Evolutionary conservation across 768 basidiomycete genomes (phyloP), one percentile per base, ranked within the genome.

Genomic region (Terana coerulea): DNA sequence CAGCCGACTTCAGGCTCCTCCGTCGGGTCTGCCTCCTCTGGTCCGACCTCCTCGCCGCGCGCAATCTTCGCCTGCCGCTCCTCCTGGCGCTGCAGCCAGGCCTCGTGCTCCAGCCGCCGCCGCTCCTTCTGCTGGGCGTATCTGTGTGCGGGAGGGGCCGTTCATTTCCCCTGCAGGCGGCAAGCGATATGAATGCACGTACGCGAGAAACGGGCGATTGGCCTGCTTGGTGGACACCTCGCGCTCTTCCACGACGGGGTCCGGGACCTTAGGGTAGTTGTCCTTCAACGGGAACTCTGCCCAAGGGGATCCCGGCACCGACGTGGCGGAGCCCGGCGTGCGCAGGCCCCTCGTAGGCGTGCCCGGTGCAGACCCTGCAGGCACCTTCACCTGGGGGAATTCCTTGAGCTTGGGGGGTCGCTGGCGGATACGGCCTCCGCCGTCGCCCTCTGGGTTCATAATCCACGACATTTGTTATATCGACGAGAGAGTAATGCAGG

Each of bases 141-240:
- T 15, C 86, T 89, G 61, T 49, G 54, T 52, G 15, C 43, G 41
- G n/a, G 54, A 54, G 47, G 36, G 22, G 10, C 46, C 28, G 43
- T 47, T 49, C 44, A n/a, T 25, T 29, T 25, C 49, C 15, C 41
- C 31, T 26, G 31, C 34, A 15, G 17, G 42, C 24, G 36, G 34
- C n/a, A 26, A 41, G 25, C 25, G 36, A 34, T 12, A 44, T n/a
- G 19, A 26, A 44, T 25, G 25, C 25, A 77, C 84, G 57, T 72
- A 92, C 83, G 81, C 81, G 25, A 95, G 78, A 69, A 91, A 93
- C 8, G 94, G 90, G 53, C 76, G 75, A 70, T 95, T 97, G 26
- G 92, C 90, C 36, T 81, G 69, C 72, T 95, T 95, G 56, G 79
- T 81, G 24, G 86, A 80, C 33, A 95, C 89, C 75, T 80, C 78